These are phyloP conservation scores for Dictyostelium firmibasis DNA, from an alignment of 78 protist species.

Conservation along the genomic window DNA sequence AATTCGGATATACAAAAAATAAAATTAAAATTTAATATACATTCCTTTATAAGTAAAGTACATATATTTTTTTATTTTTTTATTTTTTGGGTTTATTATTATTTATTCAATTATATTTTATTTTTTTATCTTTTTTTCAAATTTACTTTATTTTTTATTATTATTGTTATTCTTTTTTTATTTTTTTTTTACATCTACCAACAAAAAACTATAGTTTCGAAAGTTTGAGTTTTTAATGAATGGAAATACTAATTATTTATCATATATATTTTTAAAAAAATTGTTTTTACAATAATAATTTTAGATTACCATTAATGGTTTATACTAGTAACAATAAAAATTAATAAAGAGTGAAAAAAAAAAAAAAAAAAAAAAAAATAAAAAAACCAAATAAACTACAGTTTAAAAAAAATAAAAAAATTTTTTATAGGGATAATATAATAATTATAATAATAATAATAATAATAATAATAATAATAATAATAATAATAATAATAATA, in stretches of 20 bases:
- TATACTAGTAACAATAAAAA: background rate
- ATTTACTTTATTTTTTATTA: background rate
- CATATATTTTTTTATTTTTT: background rate
- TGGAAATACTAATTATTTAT: background rate
- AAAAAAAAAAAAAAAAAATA: background rate
- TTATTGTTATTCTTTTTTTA: background rate
- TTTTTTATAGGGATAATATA: background rate
- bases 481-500: too few relatives aligned
- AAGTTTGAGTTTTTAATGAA: background rate
- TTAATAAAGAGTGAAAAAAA: background rate
- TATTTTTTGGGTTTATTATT: background rate
- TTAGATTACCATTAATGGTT: background rate
- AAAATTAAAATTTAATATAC: background rate
- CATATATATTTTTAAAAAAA: background rate
- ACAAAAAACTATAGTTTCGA: background rate
- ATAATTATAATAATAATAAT: too few relatives aligned
- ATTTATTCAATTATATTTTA: background rate
- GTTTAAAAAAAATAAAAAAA: background rate
- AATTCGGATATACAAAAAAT: background rate
- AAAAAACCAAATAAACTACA: background rate
- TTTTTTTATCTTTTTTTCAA: too few relatives aligned
- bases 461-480: too few relatives aligned
- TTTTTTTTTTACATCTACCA: background rate
- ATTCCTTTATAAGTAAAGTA: background rate
- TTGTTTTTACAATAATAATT: background rate